Percentiles rank a stretch among this genome's conserved stretches.
phyloP scores from a whole-genome alignment of 2,329 filamentous ascomycete species.

The Phialophora tarda region DNA sequence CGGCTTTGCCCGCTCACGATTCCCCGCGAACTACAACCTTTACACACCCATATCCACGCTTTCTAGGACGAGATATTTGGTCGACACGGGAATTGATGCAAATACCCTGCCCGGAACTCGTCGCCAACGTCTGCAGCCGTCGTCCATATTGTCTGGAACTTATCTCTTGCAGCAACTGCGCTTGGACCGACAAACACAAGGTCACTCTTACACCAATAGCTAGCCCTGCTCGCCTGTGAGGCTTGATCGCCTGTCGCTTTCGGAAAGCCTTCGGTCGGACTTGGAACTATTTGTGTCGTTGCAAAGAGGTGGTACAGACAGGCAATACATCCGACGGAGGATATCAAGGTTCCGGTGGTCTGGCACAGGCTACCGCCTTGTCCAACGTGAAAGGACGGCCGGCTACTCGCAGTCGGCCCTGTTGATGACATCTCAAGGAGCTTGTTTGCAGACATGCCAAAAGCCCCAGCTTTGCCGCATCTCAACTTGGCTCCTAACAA shows the following conservation, averaged over 20 bases:
- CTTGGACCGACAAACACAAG: not conserved
- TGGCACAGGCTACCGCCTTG: constrained; percentile 27
- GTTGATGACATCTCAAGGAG: constrained; percentile 34
- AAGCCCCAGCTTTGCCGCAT: constrained; percentile 36
- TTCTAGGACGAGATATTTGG: not conserved
- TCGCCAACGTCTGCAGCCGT: not conserved
- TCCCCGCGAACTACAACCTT: constrained; percentile 1
- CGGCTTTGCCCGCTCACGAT: not conserved
- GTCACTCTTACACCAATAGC: not conserved
- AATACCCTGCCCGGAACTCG: not conserved
- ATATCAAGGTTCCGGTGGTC: constrained; percentile 28
- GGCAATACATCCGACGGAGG: constrained; percentile 22
- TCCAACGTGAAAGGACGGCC: constrained; percentile 30
- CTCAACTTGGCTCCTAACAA: constrained; percentile 36
- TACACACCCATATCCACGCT: not conserved
- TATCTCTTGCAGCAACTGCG: not conserved
- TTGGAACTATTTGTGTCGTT: constrained; percentile 11
- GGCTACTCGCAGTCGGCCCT: constrained; percentile 36
- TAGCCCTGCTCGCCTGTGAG: not conserved
- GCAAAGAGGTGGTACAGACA: constrained; percentile 33
- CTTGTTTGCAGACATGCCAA: constrained; percentile 37
- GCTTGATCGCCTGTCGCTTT: not conserved
- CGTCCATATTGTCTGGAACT: not conserved
- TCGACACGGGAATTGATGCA: not conserved
- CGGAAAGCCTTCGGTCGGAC: constrained; percentile 11